phyloP scores from a whole-genome alignment of 1,284 basidiomycete genomes.

The Puccinia coronata region DNA sequence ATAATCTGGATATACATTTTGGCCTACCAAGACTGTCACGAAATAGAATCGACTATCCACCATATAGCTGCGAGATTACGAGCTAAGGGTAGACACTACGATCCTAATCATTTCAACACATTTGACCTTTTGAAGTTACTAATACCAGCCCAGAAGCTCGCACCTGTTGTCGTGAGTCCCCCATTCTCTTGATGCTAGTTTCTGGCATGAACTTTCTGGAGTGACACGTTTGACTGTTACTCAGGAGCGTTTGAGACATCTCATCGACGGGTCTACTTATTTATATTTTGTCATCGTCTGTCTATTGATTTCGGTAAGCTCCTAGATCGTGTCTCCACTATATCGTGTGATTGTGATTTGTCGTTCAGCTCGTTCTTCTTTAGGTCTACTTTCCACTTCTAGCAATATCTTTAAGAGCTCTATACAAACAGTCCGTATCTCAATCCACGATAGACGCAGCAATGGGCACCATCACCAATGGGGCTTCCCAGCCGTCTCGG shows the following conservation, averaged over 20 bases:
- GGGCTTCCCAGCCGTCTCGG: neutral
- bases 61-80: neutral
- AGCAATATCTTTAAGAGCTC: neutral
- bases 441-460: neutral
- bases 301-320: neutral
- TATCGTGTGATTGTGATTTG: neutral
- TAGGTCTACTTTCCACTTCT: slow-evolving; percentile 15
- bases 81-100: neutral
- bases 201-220: neutral
- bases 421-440: slow-evolving; percentile 13
- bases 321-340: neutral
- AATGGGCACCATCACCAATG: neutral
- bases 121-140: neutral
- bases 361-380: neutral
- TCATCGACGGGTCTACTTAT: neutral
- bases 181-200: neutral
- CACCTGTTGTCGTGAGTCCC: neutral
- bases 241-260: neutral
- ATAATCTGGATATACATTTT: neutral
- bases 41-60: neutral
- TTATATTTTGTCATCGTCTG: neutral
- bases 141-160: neutral
- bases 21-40: neutral
- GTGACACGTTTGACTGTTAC: neutral
- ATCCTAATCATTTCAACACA: neutral